A percentile compares a stretch with the other conserved stretches of the same genome.
Evolutionary conservation across 352 stramenopile genomes (phyloP).

Genomic region (Phytophthora crassamura): DNA sequence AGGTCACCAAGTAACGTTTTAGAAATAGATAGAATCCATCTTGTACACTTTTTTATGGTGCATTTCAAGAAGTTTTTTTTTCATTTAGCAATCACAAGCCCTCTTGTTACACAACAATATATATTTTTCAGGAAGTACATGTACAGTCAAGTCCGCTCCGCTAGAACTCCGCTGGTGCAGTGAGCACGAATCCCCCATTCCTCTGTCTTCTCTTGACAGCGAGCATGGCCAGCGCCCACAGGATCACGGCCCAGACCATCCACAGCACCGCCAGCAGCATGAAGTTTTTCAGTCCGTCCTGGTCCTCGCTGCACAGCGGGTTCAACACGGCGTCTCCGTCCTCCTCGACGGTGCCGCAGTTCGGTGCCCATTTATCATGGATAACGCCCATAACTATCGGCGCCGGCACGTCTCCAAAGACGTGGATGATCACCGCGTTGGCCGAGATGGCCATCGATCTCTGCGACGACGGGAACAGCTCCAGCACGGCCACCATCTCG

Average conservation of each 20-base stretch:
- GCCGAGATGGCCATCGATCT: constrained; percentile 84
- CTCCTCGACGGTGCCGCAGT: constrained; percentile 65
- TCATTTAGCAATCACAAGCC: too few relatives aligned
- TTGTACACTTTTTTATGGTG: neutral
- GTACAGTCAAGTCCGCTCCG: neutral
- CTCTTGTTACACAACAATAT: too few relatives aligned
- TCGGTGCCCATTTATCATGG: constrained; percentile 85
- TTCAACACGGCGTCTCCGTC: constrained; percentile 53
- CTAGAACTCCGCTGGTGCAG: constrained; percentile 33
- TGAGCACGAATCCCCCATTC: constrained; percentile 36
- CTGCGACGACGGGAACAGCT: constrained; percentile 73
- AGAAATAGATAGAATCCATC: neutral
- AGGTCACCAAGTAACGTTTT: constrained; percentile 5
- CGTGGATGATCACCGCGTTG: constrained; percentile 85
- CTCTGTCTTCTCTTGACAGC: constrained; percentile 38
- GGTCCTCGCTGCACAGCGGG: constrained; percentile 52
- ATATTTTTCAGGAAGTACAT: too few relatives aligned
- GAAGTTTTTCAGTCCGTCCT: constrained; percentile 55
- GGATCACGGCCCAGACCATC: constrained; percentile 66
- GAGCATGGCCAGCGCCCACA: constrained; percentile 47
- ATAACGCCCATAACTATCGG: constrained; percentile 89
- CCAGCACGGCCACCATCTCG: constrained; percentile 78
- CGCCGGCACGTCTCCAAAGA: constrained; percentile 90
- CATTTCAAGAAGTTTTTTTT: too few relatives aligned
- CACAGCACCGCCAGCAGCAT: constrained; percentile 64